Conservation (phyloP, 148 eudicot species). For the Fagopyrum tataricum region DNA sequence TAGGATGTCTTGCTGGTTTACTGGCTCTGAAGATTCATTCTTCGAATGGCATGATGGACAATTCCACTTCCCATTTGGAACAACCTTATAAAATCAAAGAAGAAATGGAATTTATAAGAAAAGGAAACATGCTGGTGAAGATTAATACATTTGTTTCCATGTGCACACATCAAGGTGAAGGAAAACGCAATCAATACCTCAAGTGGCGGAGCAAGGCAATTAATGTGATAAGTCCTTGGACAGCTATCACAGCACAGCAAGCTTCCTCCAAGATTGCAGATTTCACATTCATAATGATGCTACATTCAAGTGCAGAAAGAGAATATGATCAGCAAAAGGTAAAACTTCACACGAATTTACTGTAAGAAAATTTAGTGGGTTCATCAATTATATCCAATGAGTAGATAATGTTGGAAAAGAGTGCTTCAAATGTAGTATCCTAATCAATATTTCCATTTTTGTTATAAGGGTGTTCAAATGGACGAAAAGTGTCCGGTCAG, state of each 20-base stretch:
- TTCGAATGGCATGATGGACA: conserved; percentile 56
- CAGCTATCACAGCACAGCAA: conserved; percentile 89
- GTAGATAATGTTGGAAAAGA: background rate
- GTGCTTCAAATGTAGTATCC: conserved; percentile 1
- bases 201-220: conserved; percentile 92
- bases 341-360: conserved; percentile 10
- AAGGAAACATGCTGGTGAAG: conserved; percentile 2
- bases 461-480: background rate
- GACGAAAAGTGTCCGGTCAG: background rate
- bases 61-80: conserved; percentile 87
- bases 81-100: conserved; percentile 36
- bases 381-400: background rate
- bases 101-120: background rate
- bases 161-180: conserved; percentile 6
- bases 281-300: conserved; percentile 81
- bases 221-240: conserved; percentile 83
- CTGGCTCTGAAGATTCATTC: conserved; percentile 28
- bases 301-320: conserved; percentile 13
- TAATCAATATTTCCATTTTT: background rate
- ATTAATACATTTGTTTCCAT: background rate
- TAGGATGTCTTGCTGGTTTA: conserved; percentile 28
- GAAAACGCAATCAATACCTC: conserved; percentile 43
- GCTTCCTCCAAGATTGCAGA: conserved; percentile 90
- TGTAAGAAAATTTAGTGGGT: background rate
- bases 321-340: conserved; percentile 26